Base-by-base conservation (phyloP, 805 yeast genomes). In the Candida taoyuanica region DNA sequence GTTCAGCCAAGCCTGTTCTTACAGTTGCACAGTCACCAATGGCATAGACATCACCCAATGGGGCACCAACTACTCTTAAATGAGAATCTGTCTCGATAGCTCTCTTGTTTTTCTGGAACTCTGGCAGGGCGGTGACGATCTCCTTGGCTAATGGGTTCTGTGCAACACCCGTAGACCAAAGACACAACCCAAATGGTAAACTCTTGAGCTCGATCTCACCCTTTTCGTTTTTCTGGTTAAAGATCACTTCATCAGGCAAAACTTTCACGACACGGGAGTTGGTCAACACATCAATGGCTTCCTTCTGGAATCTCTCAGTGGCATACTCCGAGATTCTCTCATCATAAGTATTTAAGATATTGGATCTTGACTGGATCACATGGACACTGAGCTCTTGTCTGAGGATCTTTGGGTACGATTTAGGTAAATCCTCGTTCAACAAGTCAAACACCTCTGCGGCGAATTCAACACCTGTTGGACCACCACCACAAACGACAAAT, bases 41-140 rank as follows among this genome's bases (percentile, higher is more conserved):
- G 3, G 85, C 85, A 50, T 79, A 80, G 19, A 78, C 81, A 42
- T 76, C 82, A 40, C 83, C 84, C 28, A 67, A 52, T 21, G 83
- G 82, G 4, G 85, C 75, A 20, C 88, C 88, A 36, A 77, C 55
- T 8, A 81, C 83, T 45, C 87, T 68, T 47, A 81, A 60, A 46
- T 81, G 85, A n/a, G 81, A 65, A 55, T 81, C 88, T 1, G 87
- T 81, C 55, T 81, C 87, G 33, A 81, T 73, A n/a, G 87, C 88
- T 48, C 83, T 73, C 50, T 67, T 71, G 55, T 81, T 81, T 47
- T 64, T 65, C 60, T 81, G 87, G 21, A 61, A 54, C 1, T 60
- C 65, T 11, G 57, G 52, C 26, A 81, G 61, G n/a, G 66, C 58
- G 16, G 65, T 59, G 32, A 73, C 80, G 31, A 81, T 66, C 27